These are phyloP conservation scores for Xylariomycetidae sp. DNA, from an alignment of 2,329 filamentous ascomycete genomes.

Conservation along the genomic window DNA sequence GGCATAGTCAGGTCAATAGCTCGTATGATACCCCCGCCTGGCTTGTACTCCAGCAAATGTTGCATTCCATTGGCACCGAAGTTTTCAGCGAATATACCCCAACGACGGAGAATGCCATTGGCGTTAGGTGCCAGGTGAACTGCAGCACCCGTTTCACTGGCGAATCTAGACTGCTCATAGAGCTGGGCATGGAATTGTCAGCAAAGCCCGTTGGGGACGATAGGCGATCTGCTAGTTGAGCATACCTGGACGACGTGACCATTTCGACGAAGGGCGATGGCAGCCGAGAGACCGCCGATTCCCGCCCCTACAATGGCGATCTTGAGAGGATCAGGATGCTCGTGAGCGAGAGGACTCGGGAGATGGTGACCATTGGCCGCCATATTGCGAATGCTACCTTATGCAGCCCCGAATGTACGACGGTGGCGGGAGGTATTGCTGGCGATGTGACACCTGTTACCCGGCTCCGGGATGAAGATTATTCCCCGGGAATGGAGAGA, in stretches of 20 bases:
- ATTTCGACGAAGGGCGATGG: conserved; percentile 19
- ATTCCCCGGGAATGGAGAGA: too few relatives aligned
- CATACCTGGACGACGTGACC: conserved; percentile 10
- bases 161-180: conserved; percentile 52
- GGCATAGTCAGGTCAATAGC: conserved; percentile 29
- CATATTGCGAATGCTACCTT: too few relatives aligned
- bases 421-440: too few relatives aligned
- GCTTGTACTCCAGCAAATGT: conserved; percentile 15
- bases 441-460: too few relatives aligned
- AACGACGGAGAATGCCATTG: conserved; percentile 47
- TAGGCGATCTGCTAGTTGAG: neutral
- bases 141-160: conserved; percentile 51
- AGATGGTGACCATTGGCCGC: conserved; percentile 5
- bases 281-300: conserved; percentile 26
- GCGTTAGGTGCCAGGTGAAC: conserved; percentile 60
- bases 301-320: conserved; percentile 26
- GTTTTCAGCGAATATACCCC: conserved; percentile 32
- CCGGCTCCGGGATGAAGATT: too few relatives aligned
- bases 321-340: conserved; percentile 11
- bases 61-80: conserved; percentile 29
- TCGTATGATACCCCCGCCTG: conserved; percentile 14
- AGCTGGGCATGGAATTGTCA: conserved; percentile 30
- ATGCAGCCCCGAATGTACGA: too few relatives aligned
- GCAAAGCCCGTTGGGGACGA: too few relatives aligned
- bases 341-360: conserved; percentile 11